A percentile compares a stretch with the other conserved stretches of the same genome.
These are phyloP conservation scores for Taphrina populina DNA, from an alignment of 1,139 yeast genomes.

Conservation along the genomic window DNA sequence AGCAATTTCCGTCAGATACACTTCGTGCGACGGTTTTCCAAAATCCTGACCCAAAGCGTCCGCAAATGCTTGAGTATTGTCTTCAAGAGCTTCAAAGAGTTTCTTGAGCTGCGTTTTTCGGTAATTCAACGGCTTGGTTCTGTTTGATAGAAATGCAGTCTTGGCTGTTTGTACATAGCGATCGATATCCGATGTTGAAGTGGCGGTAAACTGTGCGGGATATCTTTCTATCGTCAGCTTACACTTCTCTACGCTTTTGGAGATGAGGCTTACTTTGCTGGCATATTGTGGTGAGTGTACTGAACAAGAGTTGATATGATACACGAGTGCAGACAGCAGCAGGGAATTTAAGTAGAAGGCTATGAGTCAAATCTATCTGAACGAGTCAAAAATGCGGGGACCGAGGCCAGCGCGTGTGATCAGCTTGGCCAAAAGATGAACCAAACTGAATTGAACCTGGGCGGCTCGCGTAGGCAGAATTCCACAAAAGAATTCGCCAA, in stretches of 20 bases:
- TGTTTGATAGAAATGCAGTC: slow-evolving; percentile 51
- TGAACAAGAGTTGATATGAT: too few species aligned
- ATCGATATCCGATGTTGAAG: slow-evolving; percentile 26
- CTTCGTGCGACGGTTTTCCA: slow-evolving; percentile 62
- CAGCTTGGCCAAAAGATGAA: too few species aligned
- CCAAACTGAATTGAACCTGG: too few species aligned
- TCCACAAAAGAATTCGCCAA: too few species aligned
- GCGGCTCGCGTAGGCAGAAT: too few species aligned
- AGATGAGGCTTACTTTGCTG: too few species aligned
- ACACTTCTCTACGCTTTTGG: neutral
- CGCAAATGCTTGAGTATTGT: slow-evolving; percentile 56
- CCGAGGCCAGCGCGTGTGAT: too few species aligned
- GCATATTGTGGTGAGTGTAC: too few species aligned
- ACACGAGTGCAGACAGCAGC: too few species aligned
- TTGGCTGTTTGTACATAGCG: slow-evolving; percentile 5
- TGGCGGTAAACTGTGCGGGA: slow-evolving; percentile 1
- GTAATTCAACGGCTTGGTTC: slow-evolving; percentile 57
- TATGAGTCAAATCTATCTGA: too few species aligned
- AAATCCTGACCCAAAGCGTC: slow-evolving; percentile 67
- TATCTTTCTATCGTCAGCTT: neutral
- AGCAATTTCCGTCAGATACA: slow-evolving; percentile 58
- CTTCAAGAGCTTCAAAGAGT: slow-evolving; percentile 63
- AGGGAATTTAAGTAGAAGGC: too few species aligned
- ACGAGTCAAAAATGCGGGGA: too few species aligned
- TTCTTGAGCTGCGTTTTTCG: slow-evolving; percentile 66